Base-by-base conservation (phyloP, 495 filamentous ascomycete genomes). In the Lasiosphaeria ovina region DNA sequence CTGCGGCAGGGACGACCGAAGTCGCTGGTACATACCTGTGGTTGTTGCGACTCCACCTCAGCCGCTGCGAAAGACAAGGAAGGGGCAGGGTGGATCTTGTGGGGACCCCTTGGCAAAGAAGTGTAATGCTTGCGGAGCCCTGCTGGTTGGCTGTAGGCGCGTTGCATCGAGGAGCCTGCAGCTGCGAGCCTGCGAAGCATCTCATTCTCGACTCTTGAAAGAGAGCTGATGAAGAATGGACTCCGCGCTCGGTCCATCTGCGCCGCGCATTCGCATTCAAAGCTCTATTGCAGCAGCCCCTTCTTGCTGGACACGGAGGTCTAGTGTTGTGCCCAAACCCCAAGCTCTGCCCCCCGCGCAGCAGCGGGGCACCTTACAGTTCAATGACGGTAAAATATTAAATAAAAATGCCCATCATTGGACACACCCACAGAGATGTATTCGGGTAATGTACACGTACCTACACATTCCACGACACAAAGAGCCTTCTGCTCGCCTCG, bases 1-100 rank as follows among this genome's bases (percentile, higher is more conserved):
- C 10, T 40, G 44, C 32, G 36, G 35, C 38, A 49, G 48, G 38
- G 38, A 35, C 45, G 59, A 35, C 54, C 53, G 38, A 64, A 57
- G 62, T 60, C 62, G 16, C 62, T 51, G 58, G 58, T 55, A 60
- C 62, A 24, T 24, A 24, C 24, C 24, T 24, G 24, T 24, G 2
- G 24, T 24, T 24, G 24, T 24, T 24, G 24, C 55, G 56, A 40
- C 62, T 35, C 62, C 58, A 61, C 62, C 24, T 42, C 38, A 56
- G 45, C 17, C 24, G 24, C 24, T 17, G 36, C 16, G 8, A 16
- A 1, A 24, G 47, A 6, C 47, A 49, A 17, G 47, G 50, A 51
- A 10, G 9, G 50, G 17, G 50, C 50, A 51, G 50, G 32, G 10
- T 12, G 11, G 6, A 11, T 16, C 3, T n/a, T 53, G 51, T 36